A percentile compares a stretch with the other conserved stretches of the same genome.
Conservation (phyloP, 2,329 filamentous ascomycete species). For the Colletotrichum caudatum region DNA sequence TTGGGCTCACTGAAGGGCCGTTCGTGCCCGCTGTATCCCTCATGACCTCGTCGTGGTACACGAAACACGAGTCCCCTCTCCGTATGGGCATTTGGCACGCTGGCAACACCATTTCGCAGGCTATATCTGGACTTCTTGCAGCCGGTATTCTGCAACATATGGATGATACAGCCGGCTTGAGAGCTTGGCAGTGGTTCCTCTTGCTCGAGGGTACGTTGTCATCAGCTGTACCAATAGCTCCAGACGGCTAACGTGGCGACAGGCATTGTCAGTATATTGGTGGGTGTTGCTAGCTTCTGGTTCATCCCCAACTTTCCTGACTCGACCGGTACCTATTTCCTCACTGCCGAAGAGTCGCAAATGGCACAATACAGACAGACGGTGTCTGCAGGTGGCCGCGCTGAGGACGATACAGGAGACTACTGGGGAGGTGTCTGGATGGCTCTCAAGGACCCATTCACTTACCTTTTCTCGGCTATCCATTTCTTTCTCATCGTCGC, state of each 20-base stretch:
- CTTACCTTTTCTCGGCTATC: slow-evolving; percentile 53
- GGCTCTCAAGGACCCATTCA: slow-evolving; percentile 52
- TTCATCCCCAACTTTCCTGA: slow-evolving; percentile 54
- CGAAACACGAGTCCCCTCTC: slow-evolving; percentile 56
- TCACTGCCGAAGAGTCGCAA: slow-evolving; percentile 53
- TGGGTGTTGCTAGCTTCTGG: slow-evolving; percentile 50
- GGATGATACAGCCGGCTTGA: slow-evolving; percentile 51
- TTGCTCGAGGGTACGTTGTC: slow-evolving; percentile 49
- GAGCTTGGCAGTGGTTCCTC: slow-evolving; percentile 58
- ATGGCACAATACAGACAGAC: slow-evolving; percentile 54
- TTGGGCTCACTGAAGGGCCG: slow-evolving; percentile 50
- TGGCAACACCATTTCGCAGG: slow-evolving; percentile 59
- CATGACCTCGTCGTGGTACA: slow-evolving; percentile 62
- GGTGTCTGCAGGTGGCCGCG: slow-evolving; percentile 51
- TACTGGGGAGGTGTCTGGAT: slow-evolving; percentile 53
- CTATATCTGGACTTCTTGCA: slow-evolving; percentile 57
- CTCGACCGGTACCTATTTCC: slow-evolving; percentile 49
- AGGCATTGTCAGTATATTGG: slow-evolving; percentile 49
- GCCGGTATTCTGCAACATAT: slow-evolving; percentile 59
- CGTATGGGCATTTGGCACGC: slow-evolving; percentile 61
- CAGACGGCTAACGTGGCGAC: slow-evolving; percentile 2
- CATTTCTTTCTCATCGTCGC: slow-evolving; percentile 60
- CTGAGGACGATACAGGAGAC: slow-evolving; percentile 54
- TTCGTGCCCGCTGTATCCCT: slow-evolving; percentile 63
- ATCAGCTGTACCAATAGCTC: background rate